Evolutionary conservation across 345 rosid species (phyloP).

Genomic region (Bretschneidera sinensis): DNA sequence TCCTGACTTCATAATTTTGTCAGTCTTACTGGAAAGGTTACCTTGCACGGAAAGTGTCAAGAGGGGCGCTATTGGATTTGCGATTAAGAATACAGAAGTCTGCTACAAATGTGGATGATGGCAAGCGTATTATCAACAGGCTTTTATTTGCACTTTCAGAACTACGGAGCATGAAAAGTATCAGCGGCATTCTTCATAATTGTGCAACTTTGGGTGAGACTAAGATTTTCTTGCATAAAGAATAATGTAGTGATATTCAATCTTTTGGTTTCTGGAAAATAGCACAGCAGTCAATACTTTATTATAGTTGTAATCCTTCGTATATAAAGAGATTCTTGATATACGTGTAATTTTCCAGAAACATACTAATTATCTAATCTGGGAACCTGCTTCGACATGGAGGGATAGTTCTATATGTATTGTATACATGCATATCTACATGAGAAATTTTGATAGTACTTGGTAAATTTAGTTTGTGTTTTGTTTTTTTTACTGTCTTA

Average conservation of each 20-base stretch:
- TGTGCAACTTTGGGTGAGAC: slow-evolving; percentile 73
- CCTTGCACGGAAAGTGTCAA: slow-evolving; percentile 62
- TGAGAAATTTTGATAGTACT: no score
- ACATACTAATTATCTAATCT: no score
- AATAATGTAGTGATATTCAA: background rate
- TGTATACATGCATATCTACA: no score
- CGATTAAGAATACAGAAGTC: slow-evolving; percentile 63
- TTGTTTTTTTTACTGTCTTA: no score
- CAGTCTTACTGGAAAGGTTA: slow-evolving; percentile 89
- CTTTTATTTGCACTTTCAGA: slow-evolving; percentile 75
- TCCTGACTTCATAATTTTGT: slow-evolving; percentile 15
- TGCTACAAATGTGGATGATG: slow-evolving; percentile 77
- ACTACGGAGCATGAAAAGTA: slow-evolving; percentile 64
- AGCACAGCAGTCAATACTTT: background rate
- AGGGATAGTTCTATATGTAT: no score
- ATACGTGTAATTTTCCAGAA: no score
- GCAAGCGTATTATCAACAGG: slow-evolving; percentile 68
- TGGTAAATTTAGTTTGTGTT: no score
- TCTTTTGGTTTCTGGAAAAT: background rate
- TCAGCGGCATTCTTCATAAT: slow-evolving; percentile 74
- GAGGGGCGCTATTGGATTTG: slow-evolving; percentile 50
- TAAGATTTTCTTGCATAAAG: background rate
- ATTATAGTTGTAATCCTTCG: background rate
- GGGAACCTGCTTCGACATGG: no score
- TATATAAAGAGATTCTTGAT: no score